phyloP scores from a whole-genome alignment of 2,329 filamentous ascomycete species.

The Aureobasidium musti region DNA sequence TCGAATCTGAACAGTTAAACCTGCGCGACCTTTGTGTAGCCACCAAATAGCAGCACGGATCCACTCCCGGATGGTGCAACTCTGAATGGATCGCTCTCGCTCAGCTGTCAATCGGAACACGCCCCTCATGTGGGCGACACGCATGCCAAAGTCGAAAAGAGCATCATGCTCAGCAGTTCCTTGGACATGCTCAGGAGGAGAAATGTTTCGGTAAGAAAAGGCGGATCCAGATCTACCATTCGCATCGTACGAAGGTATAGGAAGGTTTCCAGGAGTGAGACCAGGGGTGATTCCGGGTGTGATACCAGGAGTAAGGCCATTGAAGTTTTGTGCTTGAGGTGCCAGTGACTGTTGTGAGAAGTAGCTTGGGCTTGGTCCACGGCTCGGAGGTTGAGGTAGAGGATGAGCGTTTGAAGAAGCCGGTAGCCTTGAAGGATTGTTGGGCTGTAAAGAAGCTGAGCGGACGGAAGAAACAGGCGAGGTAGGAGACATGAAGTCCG shows the following conservation, averaged over 20 bases:
- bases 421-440: neutral
- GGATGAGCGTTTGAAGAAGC: neutral
- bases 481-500: neutral
- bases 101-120: constrained; percentile 79
- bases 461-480: constrained; percentile 10
- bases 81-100: constrained; percentile 65
- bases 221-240: constrained; percentile 11
- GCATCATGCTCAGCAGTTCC: constrained; percentile 61
- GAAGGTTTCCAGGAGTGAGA: neutral
- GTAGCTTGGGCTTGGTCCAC: constrained; percentile 11
- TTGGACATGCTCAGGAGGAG: constrained; percentile 34
- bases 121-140: constrained; percentile 72
- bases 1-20: constrained; percentile 71
- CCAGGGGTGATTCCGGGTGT: neutral
- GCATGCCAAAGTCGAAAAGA: constrained; percentile 66
- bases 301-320: constrained; percentile 5
- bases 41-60: constrained; percentile 79
- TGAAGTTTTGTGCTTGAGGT: neutral
- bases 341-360: constrained; percentile 19
- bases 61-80: constrained; percentile 61
- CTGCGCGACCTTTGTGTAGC: constrained; percentile 79
- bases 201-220: neutral
- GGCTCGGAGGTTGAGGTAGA: neutral
- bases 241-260: neutral
- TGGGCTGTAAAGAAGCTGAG: neutral